Evolutionary conservation across 2,329 filamentous ascomycete genomes (phyloP), one percentile per base, ranked within the genome.

Genomic region (Byssochlamys sp.): DNA sequence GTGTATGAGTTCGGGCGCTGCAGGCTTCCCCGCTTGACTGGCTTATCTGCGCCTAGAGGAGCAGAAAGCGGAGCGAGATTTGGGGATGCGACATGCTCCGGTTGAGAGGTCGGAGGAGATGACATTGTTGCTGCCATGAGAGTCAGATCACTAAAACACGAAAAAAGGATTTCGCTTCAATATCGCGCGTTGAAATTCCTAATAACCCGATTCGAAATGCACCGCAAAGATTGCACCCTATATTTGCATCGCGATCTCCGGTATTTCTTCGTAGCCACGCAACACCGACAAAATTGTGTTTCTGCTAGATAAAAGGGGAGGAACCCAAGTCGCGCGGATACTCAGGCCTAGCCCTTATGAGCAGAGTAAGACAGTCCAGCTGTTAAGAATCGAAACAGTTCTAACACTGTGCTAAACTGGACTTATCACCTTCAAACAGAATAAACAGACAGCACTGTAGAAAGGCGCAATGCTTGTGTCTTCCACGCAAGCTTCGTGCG

Each of bases 1-100:
- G 87, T 86, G 66, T 86, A 88, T 68, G 90, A 88, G 67, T 88
- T 90, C 73, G 89, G 86, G 65, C 85, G 78, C 66, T 86, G 80
- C 59, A 83, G 73, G 67, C 78, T 82, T 68, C 85, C 79, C 70
- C 83, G 81, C 68, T 81, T 84, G 61, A 80, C 73, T 11, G 77
- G 71, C 56, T 75, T 72, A 59, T 78, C 79, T 25, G 80, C 81
- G 58, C 80, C 71, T 55, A 83, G 74, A 45, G 80, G 79, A 56
- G 80, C 75, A 27, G 76, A 64, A 54, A 68, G 66, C 50, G 68
- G 59, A 19, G 71, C 53, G 56, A 65, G 67, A 52, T 66, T 63
- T 31, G 67, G 60, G 33, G 69, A 62, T 52, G 63, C 58, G 56
- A 62, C 63, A 33, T 69, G 68, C 55, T 70, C 65, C 52, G 65